Evolutionary conservation across 2,329 filamentous ascomycete species (phyloP).

Genomic region (Sarocladium oryzae): DNA sequence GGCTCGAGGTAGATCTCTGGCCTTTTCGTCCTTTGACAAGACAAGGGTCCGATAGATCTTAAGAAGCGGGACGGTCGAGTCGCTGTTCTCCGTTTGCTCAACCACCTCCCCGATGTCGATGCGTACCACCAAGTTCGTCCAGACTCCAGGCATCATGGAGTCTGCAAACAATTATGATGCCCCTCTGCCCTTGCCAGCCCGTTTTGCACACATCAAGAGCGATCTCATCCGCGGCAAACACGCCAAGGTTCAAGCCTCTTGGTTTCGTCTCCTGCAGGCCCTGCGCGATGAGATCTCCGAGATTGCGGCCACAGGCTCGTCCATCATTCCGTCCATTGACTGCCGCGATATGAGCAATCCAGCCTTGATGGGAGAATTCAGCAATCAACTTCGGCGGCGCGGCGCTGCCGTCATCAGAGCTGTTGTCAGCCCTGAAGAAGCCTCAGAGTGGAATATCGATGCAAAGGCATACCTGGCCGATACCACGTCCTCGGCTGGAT

Average conservation of each 20-base stretch:
- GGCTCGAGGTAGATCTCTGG: conserved; percentile 4
- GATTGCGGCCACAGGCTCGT: conserved; percentile 28
- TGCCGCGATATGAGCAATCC: conserved; percentile 30
- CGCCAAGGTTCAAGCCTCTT: conserved; percentile 27
- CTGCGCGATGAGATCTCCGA: conserved; percentile 24
- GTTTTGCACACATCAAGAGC: conserved; percentile 35
- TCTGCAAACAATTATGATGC: conserved; percentile 12
- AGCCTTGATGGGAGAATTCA: conserved; percentile 19
- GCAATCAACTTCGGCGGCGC: conserved; percentile 20
- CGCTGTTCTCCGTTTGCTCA: background rate
- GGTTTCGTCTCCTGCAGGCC: conserved; percentile 31
- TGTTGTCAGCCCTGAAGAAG: conserved; percentile 23
- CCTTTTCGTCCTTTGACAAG: background rate
- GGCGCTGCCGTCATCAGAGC: conserved; percentile 26
- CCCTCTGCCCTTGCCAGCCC: conserved; percentile 29
- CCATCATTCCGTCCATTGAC: conserved; percentile 36
- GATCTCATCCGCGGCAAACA: conserved; percentile 32
- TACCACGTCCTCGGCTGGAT: conserved; percentile 32
- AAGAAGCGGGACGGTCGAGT: background rate
- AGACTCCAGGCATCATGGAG: conserved; percentile 9
- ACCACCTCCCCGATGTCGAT: too few species aligned
- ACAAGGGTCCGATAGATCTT: background rate
- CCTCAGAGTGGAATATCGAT: conserved; percentile 41
- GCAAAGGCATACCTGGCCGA: conserved; percentile 45
- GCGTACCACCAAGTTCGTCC: too few species aligned